Base-by-base conservation (phyloP, 805 yeast genomes). In the Lipomyces mesembrius region DNA sequence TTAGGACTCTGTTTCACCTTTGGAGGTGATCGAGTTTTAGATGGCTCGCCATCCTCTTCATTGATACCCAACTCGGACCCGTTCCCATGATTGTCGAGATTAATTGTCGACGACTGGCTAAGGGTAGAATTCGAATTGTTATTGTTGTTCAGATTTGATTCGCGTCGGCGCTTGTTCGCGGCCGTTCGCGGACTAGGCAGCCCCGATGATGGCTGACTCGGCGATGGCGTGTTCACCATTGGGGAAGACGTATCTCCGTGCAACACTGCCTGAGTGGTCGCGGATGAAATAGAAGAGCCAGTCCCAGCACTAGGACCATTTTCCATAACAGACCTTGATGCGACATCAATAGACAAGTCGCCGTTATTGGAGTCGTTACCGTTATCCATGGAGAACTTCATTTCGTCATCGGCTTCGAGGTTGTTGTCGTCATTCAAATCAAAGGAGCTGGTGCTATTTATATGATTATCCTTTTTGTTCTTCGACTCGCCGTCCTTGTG, bases 81-180 rank as follows among this genome's bases (percentile, higher is more conserved):
- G 22, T 12, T 49, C 12, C 43, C 54, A 12, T 52, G 29, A 54
- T 25, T 27, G 35, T 29, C 46, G 43, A 29, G 57, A 14, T 25
- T 25, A 27, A 22, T 34, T 12, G 43, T 35, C 11, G 65, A 34
- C 49, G 37, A 9, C 17, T 59, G 65, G 22, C 58, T 27, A 6
- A 58, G 59, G 12, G 22, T 62, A 11, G 59, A n/a, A 29, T 39
- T 55, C 5, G 35, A 22, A 32, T 34, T 27, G 17, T 57, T 62
- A 27, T 27, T 59, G 29, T 6, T 37, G 11, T 29, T 46, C 35
- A n/a, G 14, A 9, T 27, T 29, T 12, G 60, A 37, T 14, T 65
- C 68, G 32, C 65, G 68, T 11, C 67, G 56, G n/a, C 67, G 63
- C 55, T 62, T 65, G 39, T 54, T 61, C 2, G 57, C 60, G 37